Evolutionary conservation across 78 protist species (phyloP).

Genomic region (Chrysochromulina parva): DNA sequence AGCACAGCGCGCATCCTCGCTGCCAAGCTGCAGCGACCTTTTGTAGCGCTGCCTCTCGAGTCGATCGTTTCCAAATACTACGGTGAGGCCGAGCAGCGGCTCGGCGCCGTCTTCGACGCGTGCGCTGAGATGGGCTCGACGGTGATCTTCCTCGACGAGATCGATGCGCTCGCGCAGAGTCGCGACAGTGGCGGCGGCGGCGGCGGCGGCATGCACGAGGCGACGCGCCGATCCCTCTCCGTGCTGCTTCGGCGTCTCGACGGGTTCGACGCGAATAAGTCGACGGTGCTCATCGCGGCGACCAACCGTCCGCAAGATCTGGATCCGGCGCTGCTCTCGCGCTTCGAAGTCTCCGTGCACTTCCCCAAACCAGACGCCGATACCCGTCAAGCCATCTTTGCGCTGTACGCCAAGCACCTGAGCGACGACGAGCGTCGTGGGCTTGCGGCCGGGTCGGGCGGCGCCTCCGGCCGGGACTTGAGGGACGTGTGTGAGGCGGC

Average conservation of each 20-base stretch:
- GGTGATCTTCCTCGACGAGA: constrained; percentile 40
- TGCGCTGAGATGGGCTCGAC: background rate
- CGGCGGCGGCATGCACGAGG: constrained; percentile 21
- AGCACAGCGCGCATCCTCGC: constrained; percentile 13
- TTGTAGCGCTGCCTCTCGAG: background rate
- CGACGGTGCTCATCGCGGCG: constrained; percentile 18
- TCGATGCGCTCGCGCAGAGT: constrained; percentile 19
- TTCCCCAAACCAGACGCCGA: constrained; percentile 18
- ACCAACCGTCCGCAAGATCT: constrained; percentile 13
- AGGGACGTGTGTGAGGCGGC: background rate
- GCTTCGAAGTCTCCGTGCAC: background rate
- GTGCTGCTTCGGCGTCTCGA: constrained; percentile 28
- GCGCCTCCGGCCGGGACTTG: background rate
- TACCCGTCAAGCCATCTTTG: background rate
- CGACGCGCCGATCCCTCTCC: constrained; percentile 29
- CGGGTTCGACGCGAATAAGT: background rate
- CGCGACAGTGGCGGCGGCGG: background rate
- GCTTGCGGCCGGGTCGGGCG: background rate
- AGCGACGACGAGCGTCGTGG: background rate
- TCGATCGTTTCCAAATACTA: background rate
- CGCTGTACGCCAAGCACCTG: background rate
- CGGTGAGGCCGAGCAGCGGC: background rate
- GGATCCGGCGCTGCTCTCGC: constrained; percentile 29
- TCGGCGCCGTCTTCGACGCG: background rate
- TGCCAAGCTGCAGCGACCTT: background rate